Percentiles rank a stretch among this genome's conserved stretches.
These are phyloP conservation scores for Gracilaria caudata DNA, from an alignment of 23 red algal species.

Conservation along the genomic window DNA sequence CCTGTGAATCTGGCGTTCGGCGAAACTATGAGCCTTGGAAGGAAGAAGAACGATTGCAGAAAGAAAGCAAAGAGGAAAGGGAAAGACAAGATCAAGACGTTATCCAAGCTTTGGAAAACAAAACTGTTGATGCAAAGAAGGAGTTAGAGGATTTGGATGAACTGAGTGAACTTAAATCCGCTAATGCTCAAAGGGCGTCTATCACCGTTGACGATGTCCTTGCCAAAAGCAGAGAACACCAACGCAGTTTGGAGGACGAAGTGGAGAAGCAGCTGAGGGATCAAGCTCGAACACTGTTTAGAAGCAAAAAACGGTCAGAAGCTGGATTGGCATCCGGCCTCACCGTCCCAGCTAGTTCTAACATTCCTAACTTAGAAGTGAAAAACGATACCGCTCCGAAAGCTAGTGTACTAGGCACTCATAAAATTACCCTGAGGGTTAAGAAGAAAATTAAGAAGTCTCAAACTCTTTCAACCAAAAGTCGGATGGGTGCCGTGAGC, in stretches of 20 bases:
- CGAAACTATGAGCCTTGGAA: constrained; percentile 86
- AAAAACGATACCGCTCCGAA: neutral
- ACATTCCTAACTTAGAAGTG: neutral
- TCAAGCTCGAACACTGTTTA: constrained; percentile 3
- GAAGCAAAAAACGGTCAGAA: neutral
- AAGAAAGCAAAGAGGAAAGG: constrained; percentile 62
- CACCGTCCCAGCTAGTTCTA: neutral
- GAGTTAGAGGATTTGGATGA: constrained; percentile 85
- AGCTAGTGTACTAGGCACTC: neutral
- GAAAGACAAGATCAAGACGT: constrained; percentile 79
- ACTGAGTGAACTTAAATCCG: constrained; percentile 63
- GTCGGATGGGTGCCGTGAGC: neutral
- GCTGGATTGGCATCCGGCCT: neutral
- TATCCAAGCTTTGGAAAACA: constrained; percentile 84
- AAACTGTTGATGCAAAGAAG: constrained; percentile 73
- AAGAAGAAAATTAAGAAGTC: constrained; percentile 30
- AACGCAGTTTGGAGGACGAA: constrained; percentile 1
- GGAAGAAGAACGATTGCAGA: constrained; percentile 48
- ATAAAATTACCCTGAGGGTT: constrained; percentile 7
- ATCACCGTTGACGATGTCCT: constrained; percentile 52
- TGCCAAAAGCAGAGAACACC: neutral
- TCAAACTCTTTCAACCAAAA: no score
- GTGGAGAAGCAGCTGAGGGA: constrained; percentile 13
- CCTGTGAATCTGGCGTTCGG: constrained; percentile 78
- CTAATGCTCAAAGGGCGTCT: constrained; percentile 40